Evolutionary conservation across 164 flowering plant species (phyloP).

Genomic region (Chimonanthus praecox): DNA sequence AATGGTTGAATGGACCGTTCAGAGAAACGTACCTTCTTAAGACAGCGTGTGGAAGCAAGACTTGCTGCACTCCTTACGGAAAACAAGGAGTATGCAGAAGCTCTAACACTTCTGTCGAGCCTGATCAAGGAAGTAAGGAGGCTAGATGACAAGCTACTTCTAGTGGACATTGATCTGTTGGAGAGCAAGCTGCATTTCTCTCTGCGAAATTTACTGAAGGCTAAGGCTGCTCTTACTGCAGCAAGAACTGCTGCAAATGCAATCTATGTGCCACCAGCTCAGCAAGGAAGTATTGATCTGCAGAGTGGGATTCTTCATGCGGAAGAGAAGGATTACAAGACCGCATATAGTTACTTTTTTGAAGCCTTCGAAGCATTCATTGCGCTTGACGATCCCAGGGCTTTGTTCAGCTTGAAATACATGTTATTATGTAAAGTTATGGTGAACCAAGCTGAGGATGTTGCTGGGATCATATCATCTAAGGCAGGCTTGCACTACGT

Average conservation of each 20-base stretch:
- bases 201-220: slow-evolving; percentile 56
- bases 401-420: slow-evolving; percentile 56
- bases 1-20: slow-evolving; percentile 70
- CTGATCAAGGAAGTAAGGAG: slow-evolving; percentile 61
- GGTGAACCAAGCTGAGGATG: slow-evolving; percentile 65
- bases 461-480: slow-evolving; percentile 33
- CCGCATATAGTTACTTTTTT: slow-evolving; percentile 64
- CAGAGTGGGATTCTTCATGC: slow-evolving; percentile 66
- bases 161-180: slow-evolving; percentile 61
- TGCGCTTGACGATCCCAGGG: slow-evolving; percentile 59
- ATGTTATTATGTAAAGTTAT: slow-evolving; percentile 57
- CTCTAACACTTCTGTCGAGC: slow-evolving; percentile 44
- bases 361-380: slow-evolving; percentile 67
- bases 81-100: slow-evolving; percentile 53
- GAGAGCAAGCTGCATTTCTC: slow-evolving; percentile 70
- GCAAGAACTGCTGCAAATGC: slow-evolving; percentile 67
- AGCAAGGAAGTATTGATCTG: slow-evolving; percentile 57
- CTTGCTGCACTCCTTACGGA: slow-evolving; percentile 66
- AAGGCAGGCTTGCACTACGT: slow-evolving; percentile 21
- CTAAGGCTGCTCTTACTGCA: slow-evolving; percentile 63
- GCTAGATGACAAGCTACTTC: slow-evolving; percentile 64
- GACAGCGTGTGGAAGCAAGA: slow-evolving; percentile 63
- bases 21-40: slow-evolving; percentile 58
- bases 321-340: slow-evolving; percentile 59
- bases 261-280: slow-evolving; percentile 61